Conservation (phyloP, 176 grass and related monocot genomes). For the Oryza coarctata region DNA sequence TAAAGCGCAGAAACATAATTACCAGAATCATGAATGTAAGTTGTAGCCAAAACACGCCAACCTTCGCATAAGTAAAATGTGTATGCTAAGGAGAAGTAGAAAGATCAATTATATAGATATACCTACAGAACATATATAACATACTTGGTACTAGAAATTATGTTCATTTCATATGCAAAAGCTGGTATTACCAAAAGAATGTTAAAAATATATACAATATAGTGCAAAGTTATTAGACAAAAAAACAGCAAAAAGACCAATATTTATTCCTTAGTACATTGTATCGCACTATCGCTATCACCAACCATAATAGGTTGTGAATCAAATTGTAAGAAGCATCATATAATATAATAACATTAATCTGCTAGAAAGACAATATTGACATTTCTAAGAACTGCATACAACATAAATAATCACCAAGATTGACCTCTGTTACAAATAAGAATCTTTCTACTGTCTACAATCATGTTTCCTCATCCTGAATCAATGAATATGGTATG, state of each 20-base stretch:
- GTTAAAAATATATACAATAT: background rate
- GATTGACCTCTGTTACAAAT: background rate
- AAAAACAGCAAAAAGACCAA: background rate
- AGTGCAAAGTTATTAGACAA: background rate
- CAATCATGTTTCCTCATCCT: background rate
- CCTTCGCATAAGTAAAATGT: constrained; percentile 19
- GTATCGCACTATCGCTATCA: background rate
- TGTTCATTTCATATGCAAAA: background rate
- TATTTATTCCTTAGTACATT: background rate
- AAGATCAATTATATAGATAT: background rate
- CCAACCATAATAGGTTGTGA: background rate
- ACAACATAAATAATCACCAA: background rate
- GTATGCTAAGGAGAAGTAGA: constrained; percentile 9
- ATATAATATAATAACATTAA: background rate
- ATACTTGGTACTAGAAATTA: constrained; percentile 1
- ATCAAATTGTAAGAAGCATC: background rate
- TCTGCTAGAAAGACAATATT: background rate
- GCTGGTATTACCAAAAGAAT: background rate
- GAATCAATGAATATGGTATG: background rate
- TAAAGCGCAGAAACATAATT: constrained; percentile 29
- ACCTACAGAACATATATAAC: background rate
- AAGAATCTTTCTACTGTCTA: background rate
- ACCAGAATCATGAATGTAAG: constrained; percentile 1
- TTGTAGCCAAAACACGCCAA: background rate
- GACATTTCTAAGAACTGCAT: background rate